Base-by-base conservation (phyloP, 805 yeast species). In the Candida vaughaniae region DNA sequence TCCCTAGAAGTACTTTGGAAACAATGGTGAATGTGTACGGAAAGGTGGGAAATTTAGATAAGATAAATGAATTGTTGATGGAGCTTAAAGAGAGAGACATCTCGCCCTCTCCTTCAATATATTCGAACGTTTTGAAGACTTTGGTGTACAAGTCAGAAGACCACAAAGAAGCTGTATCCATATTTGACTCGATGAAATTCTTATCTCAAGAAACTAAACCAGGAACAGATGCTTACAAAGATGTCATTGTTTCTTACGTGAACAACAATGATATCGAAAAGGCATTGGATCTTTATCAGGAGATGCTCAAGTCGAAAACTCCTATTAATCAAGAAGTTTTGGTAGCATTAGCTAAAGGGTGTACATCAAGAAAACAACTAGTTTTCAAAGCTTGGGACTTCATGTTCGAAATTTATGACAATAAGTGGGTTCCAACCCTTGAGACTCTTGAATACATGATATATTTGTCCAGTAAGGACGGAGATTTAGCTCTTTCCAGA, bases 111-210 rank as follows among this genome's bases (percentile, higher is more conserved):
- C 54, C 65, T 4, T 51, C 56, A 3, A 62, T 80, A 1, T 80
- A 78, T 46, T 71, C 82, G 3, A 75, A 77, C 27, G 68, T 83
- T 5, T 52, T 86, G 28, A 80, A 81, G 42, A 69, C 85, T 16
- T 77, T 83, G 50, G 77, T 80, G 5, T 68, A 65, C 42, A 69
- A 76, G 36, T 52, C 69, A 35, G 63, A 53, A 39, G 74, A 75
- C 37, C 77, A 69, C 42, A 56, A 66, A 12, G 79, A 82, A 43
- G 95, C 95, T 0, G 73, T 75, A 38, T 79, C 79, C 30, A 66
- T 85, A 2, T 93, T 93, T 60, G 88, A 83, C 46, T 78, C 87
- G 43, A 80, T 93, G 89, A 91, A 88, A 54, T 91, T 86, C 55
- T 57, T 83, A 47, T 78, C 93, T 1, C 52, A 67, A 4, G 64